Conservation (phyloP, 2,329 filamentous ascomycete species). For the Penicillium expansum region DNA sequence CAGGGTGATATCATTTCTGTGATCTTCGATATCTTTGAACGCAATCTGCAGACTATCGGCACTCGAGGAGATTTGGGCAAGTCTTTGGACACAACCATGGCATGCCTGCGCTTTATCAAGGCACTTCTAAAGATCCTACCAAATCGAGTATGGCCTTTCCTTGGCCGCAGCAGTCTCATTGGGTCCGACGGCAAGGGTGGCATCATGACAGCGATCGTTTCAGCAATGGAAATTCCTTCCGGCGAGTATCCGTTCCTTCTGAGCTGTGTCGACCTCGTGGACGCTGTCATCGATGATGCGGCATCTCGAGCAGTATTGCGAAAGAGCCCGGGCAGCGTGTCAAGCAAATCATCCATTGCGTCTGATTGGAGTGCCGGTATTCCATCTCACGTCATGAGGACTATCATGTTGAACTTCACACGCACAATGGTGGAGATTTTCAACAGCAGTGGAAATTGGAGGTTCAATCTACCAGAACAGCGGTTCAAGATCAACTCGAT, state of each 20-base stretch:
- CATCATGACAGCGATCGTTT: conserved; percentile 73
- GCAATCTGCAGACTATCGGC: conserved; percentile 52
- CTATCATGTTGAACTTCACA: conserved; percentile 69
- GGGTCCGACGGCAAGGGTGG: conserved; percentile 73
- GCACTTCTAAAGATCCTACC: conserved; percentile 70
- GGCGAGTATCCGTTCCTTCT: conserved; percentile 75
- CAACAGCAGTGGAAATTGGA: conserved; percentile 83
- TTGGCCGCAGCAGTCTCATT: conserved; percentile 76
- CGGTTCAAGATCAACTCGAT: conserved; percentile 65
- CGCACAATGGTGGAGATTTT: conserved; percentile 77
- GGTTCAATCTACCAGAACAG: conserved; percentile 67
- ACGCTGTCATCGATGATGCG: conserved; percentile 71
- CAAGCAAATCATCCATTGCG: conserved; percentile 31
- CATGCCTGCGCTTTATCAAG: conserved; percentile 77
- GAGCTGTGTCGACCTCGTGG: conserved; percentile 71
- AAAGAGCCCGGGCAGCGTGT: conserved; percentile 35
- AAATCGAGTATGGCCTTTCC: conserved; percentile 83
- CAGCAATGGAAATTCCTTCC: conserved; percentile 74
- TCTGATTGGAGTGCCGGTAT: conserved; percentile 64
- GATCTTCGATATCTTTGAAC: conserved; percentile 81
- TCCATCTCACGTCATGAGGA: conserved; percentile 72
- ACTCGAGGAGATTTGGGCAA: conserved; percentile 62
- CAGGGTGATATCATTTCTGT: conserved; percentile 71
- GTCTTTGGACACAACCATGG: conserved; percentile 64
- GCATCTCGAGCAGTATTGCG: conserved; percentile 54